Base-by-base conservation (phyloP, 148 eudicot genomes). In the Gaultheria prostrata region DNA sequence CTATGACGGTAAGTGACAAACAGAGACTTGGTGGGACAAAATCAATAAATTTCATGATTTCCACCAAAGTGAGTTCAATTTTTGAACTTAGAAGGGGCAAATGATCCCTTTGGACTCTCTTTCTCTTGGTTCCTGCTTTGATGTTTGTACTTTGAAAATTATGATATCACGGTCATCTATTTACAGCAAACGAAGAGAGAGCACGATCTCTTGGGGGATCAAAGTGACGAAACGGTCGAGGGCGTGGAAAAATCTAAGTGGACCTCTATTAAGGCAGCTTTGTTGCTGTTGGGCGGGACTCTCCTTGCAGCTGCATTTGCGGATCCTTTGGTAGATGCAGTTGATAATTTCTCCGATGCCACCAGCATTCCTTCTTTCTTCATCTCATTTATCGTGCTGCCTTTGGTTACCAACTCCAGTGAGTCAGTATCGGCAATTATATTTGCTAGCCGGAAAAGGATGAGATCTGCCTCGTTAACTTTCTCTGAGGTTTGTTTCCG, bases 241-340 rank as follows among this genome's bases (percentile, higher is more conserved):
- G 86, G 85, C 35, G 84, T 59, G 32, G 87, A 80, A 61, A 85
- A 85, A 59, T 78, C 88, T 2, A 43, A 67, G 74, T 33, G 67
- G 75, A 88, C 87, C 21, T 15, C 84, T 12, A 0, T 86, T 26
- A 89, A 87, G 45, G 89, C 91, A 39, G 84, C 57, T 32, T 56
- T 84, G 14, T 49, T 84, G 17, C 43, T 90, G 83, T n/a, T 90
- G 65, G 48, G 81, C 3, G 92, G 92, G 76, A 82, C 90, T 48
- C 78, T 45, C 10, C 79, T 90, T 46, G 92, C 90, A 46, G 92
- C 90, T 75, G 88, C 84, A 45, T 88, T 88, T 80, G 86, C 92
- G 28, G 88, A 90, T 88, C 92, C 92, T 49, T 75, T 90, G 86
- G 92, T 90, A 20, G 92, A 86, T 85, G 92, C 89, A 51, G 92